Evolutionary conservation across 2,329 filamentous ascomycete species (phyloP).

Genomic region (Dothistroma septosporum): DNA sequence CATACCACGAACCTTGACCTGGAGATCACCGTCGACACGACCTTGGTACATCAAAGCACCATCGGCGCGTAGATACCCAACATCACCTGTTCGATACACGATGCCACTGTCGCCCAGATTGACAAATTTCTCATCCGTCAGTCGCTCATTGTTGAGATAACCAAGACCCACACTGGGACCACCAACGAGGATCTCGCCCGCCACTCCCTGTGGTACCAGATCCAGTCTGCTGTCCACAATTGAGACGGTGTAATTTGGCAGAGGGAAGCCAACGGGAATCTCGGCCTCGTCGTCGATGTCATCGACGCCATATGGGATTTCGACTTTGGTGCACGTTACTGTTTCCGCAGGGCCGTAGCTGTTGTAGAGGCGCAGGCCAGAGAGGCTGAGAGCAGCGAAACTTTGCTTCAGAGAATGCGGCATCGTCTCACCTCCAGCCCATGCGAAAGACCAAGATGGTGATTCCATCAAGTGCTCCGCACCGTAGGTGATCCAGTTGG

Average conservation of each 20-base stretch:
- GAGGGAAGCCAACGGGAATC: not conserved
- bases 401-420: not conserved
- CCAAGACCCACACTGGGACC: constrained; percentile 36
- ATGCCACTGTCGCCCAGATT: not conserved
- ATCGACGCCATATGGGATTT: too few species aligned
- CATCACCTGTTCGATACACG: constrained; percentile 41
- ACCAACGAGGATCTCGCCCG: constrained; percentile 43
- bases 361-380: constrained; percentile 3
- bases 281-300: not conserved
- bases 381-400: not conserved
- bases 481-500: constrained; percentile 18
- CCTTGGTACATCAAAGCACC: constrained; percentile 37
- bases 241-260: constrained; percentile 38
- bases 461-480: not conserved
- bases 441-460: constrained; percentile 31
- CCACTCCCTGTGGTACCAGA: constrained; percentile 38
- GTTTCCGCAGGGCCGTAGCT: constrained; percentile 9
- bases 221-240: constrained; percentile 40
- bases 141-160: constrained; percentile 29
- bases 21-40: constrained; percentile 41
- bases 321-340: not conserved
- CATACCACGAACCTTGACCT: constrained; percentile 46
- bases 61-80: constrained; percentile 33
- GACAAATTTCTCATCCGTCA: not conserved
- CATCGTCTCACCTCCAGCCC: constrained; percentile 32